phyloP scores from a whole-genome alignment of 305 asterid species.

The Plantago lanceolata region DNA sequence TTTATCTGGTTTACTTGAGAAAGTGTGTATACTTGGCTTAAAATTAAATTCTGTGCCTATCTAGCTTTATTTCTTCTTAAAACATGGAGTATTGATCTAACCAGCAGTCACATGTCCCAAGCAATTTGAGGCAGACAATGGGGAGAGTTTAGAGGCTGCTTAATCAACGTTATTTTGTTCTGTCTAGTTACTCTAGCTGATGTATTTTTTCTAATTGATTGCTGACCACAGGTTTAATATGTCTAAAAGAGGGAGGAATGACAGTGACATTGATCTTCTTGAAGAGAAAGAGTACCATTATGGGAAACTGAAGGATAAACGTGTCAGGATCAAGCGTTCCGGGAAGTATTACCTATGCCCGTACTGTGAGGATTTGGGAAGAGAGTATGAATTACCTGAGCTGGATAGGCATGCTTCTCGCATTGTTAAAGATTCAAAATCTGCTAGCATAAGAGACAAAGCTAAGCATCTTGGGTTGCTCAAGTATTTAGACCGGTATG shows the following conservation, averaged over 20 bases:
- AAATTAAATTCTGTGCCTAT: too few species aligned
- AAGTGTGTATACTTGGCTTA: too few species aligned
- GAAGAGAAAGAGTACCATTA: slow-evolving; percentile 45
- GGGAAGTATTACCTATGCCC: slow-evolving; percentile 57
- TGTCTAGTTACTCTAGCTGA: not conserved
- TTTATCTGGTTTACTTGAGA: too few species aligned
- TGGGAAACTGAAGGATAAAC: slow-evolving; percentile 49
- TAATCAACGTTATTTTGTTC: not conserved
- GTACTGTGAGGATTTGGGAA: slow-evolving; percentile 42
- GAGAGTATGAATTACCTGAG: slow-evolving; percentile 47
- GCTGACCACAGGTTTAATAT: slow-evolving; percentile 38
- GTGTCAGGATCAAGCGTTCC: slow-evolving; percentile 36
- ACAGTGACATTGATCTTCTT: slow-evolving; percentile 37
- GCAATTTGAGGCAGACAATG: too few species aligned
- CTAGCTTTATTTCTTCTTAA: too few species aligned
- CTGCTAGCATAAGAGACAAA: slow-evolving; percentile 52
- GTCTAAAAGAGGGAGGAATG: slow-evolving; percentile 41
- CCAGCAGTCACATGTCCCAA: too few species aligned
- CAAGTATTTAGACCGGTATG: slow-evolving; percentile 51
- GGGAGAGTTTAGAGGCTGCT: too few species aligned
- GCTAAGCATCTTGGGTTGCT: slow-evolving; percentile 67
- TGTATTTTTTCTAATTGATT: slow-evolving; percentile 4
- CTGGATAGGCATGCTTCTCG: slow-evolving; percentile 65
- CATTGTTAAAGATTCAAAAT: slow-evolving; percentile 53
- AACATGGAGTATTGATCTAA: too few species aligned